Conservation (phyloP, 2,329 filamentous ascomycete species). For the Ascochyta viciae-villosae region DNA sequence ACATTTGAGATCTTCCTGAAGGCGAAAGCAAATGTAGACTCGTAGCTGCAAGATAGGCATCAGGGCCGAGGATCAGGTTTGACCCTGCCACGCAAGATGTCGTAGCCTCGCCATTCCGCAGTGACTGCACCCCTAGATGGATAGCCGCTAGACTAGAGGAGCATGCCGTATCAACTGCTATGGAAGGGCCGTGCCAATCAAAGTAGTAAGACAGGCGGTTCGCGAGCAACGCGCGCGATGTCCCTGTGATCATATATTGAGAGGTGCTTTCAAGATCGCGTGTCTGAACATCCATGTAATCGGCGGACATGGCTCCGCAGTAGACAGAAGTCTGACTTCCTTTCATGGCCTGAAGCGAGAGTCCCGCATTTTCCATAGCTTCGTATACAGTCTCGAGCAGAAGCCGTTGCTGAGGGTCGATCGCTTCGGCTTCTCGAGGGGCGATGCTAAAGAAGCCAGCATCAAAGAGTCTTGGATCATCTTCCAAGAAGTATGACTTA, state of each 20-base stretch:
- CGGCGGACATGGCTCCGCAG: not conserved
- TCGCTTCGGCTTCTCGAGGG: not conserved
- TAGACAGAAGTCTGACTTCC: not conserved
- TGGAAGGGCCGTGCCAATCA: not conserved
- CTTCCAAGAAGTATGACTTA: no score
- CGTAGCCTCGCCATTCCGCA: not conserved
- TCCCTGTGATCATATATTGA: not conserved
- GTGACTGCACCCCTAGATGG: not conserved
- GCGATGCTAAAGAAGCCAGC: not conserved
- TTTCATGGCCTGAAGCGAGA: not conserved
- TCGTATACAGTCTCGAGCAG: not conserved
- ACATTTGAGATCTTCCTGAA: conserved; percentile 21
- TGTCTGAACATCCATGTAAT: not conserved
- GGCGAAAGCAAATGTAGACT: not conserved
- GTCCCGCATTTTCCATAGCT: not conserved
- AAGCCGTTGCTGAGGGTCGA: not conserved
- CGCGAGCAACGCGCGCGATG: not conserved
- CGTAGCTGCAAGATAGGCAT: not conserved
- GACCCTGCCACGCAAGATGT: no score
- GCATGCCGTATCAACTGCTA: not conserved
- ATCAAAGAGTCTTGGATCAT: not conserved
- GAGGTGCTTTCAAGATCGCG: not conserved
- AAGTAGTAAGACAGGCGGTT: not conserved
- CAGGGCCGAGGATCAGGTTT: not conserved
- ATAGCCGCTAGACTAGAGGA: not conserved